Base-by-base conservation (phyloP, 768 basidiomycete genomes). In the Candolleomyces eurysporus region DNA sequence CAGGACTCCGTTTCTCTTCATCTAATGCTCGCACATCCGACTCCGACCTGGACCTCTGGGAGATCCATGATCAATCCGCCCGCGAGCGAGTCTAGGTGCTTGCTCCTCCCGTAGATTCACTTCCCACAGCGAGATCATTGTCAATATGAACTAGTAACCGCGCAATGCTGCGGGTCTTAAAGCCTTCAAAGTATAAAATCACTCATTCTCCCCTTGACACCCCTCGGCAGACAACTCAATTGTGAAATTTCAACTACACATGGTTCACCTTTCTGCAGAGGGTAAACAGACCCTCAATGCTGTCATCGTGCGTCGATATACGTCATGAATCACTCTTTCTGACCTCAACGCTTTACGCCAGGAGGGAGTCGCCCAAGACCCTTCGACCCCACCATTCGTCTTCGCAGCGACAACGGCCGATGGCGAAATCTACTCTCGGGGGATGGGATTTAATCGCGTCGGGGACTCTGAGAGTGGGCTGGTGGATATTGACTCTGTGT, bases 401-500 rank as follows among this genome's bases (percentile, higher is more conserved):
- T 61, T 67, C 19, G 71, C 68, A 8, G 56, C 71, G 30, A 61
- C 71, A 5, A 71, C 68, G 39, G 36, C 70, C 14, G 68, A 76
- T 11, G 66, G 63, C 36, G 75, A 74, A 53, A 69, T 73, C 5
- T 72, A 69, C 49, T 73, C 73, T 53, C 62, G 69, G 14, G 71
- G 68, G 10, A 70, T 68, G 48, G 75, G 76, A 3, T 57, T 42
- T 14, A 63, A 61, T 13, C 26, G 69, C 5, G 49, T 71, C 10
- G 67, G 67, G 32, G 71, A 77, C 57, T 62, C 69, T 2, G 61
- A 66, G 3, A 70, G 67, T 45, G 72, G 67, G 3, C 62, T 67
- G 13, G 58, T 77, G 16, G 66, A 64, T 52, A 66, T 71, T 4
- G 71, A 77, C 58, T 71, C 71, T 17, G 58, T 77, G 17, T 76